Conservation (phyloP, 371 early-diverging fungal genomes). For the Saksenaea oblongispora region DNA sequence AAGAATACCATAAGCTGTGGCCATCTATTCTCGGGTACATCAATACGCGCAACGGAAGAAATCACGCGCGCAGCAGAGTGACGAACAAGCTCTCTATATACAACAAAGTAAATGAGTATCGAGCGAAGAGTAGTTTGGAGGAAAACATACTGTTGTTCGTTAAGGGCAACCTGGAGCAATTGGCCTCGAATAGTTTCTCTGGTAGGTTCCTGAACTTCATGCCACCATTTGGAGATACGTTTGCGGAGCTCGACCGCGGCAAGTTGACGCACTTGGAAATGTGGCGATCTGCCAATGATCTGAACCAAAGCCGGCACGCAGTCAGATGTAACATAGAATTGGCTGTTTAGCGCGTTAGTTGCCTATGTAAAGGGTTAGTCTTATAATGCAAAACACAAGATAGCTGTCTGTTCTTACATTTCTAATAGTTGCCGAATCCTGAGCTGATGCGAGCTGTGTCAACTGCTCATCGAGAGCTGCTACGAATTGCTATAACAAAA, state of each 20-base stretch:
- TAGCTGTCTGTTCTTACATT: slow-evolving; percentile 23
- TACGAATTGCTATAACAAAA: slow-evolving; percentile 38
- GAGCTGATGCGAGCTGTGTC: slow-evolving; percentile 43
- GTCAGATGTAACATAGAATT: slow-evolving; percentile 61
- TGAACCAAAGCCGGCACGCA: slow-evolving; percentile 78
- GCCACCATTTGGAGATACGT: slow-evolving; percentile 75
- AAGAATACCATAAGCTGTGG: slow-evolving; percentile 76
- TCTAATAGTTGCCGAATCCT: slow-evolving; percentile 54
- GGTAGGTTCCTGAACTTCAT: slow-evolving; percentile 55
- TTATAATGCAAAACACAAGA: background rate
- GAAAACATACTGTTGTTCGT: slow-evolving; percentile 67
- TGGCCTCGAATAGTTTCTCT: slow-evolving; percentile 61
- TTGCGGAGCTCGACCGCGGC: slow-evolving; percentile 91
- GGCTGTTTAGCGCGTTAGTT: slow-evolving; percentile 68
- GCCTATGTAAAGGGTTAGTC: slow-evolving; percentile 34
- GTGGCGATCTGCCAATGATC: slow-evolving; percentile 61
- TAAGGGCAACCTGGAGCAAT: slow-evolving; percentile 68
- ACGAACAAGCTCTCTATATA: slow-evolving; percentile 67
- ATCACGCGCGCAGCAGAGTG: slow-evolving; percentile 85
- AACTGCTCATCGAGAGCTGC: slow-evolving; percentile 47
- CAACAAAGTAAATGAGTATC: background rate
- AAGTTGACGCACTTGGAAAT: slow-evolving; percentile 76
- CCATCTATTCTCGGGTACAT: slow-evolving; percentile 80
- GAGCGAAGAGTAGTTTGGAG: background rate
- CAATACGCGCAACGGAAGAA: slow-evolving; percentile 82